These are phyloP conservation scores for Mycosphaerella sp. DNA, from an alignment of 2,329 filamentous ascomycete genomes.

Conservation along the genomic window DNA sequence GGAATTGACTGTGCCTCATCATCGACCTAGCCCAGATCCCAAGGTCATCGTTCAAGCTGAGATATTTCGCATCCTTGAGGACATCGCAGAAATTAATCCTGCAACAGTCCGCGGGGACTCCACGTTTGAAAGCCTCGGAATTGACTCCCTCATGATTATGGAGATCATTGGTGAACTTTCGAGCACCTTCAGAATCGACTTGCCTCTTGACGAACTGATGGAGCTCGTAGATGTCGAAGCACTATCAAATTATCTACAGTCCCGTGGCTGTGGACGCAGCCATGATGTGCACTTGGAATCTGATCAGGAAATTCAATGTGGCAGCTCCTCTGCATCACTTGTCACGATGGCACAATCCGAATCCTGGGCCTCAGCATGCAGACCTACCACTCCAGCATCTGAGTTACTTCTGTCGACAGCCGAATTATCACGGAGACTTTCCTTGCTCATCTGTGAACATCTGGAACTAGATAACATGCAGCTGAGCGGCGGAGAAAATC, in stretches of 20 bases:
- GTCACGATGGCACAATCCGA: not conserved
- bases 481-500: not conserved
- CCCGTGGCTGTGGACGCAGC: not conserved
- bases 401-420: not conserved
- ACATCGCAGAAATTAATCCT: conserved; percentile 3
- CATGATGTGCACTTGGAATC: not conserved
- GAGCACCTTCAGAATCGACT: conserved; percentile 10
- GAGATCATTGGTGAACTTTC: conserved; percentile 23
- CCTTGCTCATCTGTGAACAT: not conserved
- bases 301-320: not conserved
- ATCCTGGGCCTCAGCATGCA: not conserved
- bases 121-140: conserved; percentile 21
- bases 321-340: not conserved
- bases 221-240: conserved; percentile 4
- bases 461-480: not conserved
- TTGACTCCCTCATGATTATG: conserved; percentile 27
- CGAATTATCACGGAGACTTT: not conserved
- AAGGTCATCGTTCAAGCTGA: not conserved
- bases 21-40: not conserved
- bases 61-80: not conserved
- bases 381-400: not conserved
- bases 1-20: not conserved
- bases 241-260: not conserved
- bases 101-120: not conserved
- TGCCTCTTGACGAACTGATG: conserved; percentile 7